These are phyloP conservation scores for Chlorella variabilis DNA, from an alignment of 163 green algal species.

Conservation along the genomic window DNA sequence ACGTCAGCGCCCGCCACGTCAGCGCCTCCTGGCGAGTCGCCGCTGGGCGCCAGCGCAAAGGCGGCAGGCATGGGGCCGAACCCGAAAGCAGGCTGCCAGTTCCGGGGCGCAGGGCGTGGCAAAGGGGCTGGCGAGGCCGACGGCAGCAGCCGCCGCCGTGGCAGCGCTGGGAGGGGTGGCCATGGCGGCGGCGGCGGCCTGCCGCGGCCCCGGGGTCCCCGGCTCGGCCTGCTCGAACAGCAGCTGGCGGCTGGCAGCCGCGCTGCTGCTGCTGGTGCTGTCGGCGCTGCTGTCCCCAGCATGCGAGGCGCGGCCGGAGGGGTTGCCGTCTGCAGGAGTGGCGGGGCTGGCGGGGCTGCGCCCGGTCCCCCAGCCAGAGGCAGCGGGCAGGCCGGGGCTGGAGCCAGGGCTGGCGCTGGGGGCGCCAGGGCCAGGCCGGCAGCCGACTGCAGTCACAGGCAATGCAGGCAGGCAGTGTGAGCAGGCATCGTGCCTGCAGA, in stretches of 20 bases:
- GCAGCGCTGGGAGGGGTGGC: not conserved
- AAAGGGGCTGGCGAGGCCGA: not conserved
- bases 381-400: not conserved
- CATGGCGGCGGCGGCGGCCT: not conserved
- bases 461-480: too few relatives aligned
- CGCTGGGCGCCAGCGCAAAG: too few relatives aligned
- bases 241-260: not conserved
- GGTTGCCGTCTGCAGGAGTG: conserved; percentile 7
- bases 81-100: too few relatives aligned
- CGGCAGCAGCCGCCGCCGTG: not conserved
- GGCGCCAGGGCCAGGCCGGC: too few relatives aligned
- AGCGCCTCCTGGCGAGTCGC: too few relatives aligned
- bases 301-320: not conserved
- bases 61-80: not conserved
- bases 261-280: not conserved
- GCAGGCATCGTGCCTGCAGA: too few relatives aligned
- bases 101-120: too few relatives aligned
- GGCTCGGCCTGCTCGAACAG: not conserved
- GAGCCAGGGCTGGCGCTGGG: too few relatives aligned
- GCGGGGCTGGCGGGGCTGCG: not conserved
- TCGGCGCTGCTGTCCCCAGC: not conserved
- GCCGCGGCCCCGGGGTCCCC: not conserved
- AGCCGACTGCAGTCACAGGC: too few relatives aligned
- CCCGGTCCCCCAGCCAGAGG: too few relatives aligned
- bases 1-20: too few relatives aligned